Base-by-base conservation (phyloP, 345 rosid species). In the Pugionium cornutum region DNA sequence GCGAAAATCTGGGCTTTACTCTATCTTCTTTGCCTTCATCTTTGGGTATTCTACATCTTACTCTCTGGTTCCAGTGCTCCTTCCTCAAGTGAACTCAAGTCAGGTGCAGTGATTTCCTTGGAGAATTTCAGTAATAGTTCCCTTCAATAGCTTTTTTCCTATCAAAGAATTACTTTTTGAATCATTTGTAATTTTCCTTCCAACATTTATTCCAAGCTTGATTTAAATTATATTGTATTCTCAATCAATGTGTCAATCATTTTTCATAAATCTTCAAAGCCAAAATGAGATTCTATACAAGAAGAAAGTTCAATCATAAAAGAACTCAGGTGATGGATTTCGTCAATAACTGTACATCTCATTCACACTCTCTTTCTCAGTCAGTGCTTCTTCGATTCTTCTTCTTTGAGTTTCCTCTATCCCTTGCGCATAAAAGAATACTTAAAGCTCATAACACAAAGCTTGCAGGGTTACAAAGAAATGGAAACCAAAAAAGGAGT, bases 31-130 rank as follows among this genome's bases (percentile, higher is more conserved):
- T 88, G 87, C 75, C 96, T 92, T 68, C 98, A 92, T 72, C 51
- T 89, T 25, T 92, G 98, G 98, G 97, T 92, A 78, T 10, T 88
- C 49, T 92, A 92, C 75, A 88, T 92, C 58, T 78, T 89, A 33
- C 58, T 68, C 31, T 80, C 91, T 30, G 79, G 82, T 54, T 78
- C 92, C 0, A 18, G 18, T 18, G 53, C 32, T n/a, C 61, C 55
- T 48, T 74, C 84, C 18, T 72, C 97, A 9, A 59, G 67, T 32
- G 81, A 77, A 71, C 68, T 67, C 32, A 77, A 59, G 71, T 83
- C 96, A 1, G 97, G 94, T 67, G 94, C 94, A 2, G 81, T 81
- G 25, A 37, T 86, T 71, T 89, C 96, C 37, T 76, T 86, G 77
- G 88, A 83, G 75, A 92, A 80, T 75, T 75, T 66, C 57, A 88